A percentile compares a stretch with the other conserved stretches of the same genome.
phyloP scores from a whole-genome alignment of 2,329 filamentous ascomycete genomes.

The Escovopsis sp. region DNA sequence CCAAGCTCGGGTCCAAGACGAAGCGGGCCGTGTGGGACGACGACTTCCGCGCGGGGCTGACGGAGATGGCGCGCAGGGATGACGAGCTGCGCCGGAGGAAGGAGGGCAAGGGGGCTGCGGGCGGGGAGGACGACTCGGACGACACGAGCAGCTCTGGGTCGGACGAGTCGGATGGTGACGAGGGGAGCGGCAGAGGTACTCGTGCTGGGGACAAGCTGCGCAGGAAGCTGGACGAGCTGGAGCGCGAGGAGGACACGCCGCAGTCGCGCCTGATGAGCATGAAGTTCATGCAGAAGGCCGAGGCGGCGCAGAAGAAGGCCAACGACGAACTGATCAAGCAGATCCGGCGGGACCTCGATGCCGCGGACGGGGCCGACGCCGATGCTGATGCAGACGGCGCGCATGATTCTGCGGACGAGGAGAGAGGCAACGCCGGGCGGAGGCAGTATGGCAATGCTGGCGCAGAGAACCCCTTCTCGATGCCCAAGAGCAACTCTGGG shows the following conservation, averaged over 20 bases:
- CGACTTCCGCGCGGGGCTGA: slow-evolving; percentile 60
- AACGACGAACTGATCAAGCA: slow-evolving; percentile 64
- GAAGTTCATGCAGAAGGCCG: slow-evolving; percentile 89
- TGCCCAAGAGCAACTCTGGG: slow-evolving; percentile 16
- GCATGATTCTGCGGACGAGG: slow-evolving; percentile 22
- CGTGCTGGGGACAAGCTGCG: slow-evolving; percentile 24
- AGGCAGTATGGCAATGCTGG: slow-evolving; percentile 45
- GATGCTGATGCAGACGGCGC: slow-evolving; percentile 24
- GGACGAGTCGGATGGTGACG: slow-evolving; percentile 32
- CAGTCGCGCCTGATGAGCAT: slow-evolving; percentile 61
- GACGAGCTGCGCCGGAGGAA: slow-evolving; percentile 70
- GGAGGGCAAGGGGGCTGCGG: slow-evolving; percentile 46
- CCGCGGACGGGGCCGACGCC: slow-evolving; percentile 33
- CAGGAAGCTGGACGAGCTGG: slow-evolving; percentile 28
- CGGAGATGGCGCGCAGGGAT: slow-evolving; percentile 67
- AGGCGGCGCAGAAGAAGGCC: slow-evolving; percentile 57
- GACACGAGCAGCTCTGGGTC: slow-evolving; percentile 42
- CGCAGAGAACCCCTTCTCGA: slow-evolving; percentile 14
- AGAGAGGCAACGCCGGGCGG: slow-evolving; percentile 48
- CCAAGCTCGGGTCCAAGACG: slow-evolving; percentile 64
- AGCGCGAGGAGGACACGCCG: slow-evolving; percentile 28
- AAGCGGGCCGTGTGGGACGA: slow-evolving; percentile 81
- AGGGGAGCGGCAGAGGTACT: no score
- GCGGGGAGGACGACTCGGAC: slow-evolving; percentile 34
- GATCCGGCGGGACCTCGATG: slow-evolving; percentile 58